Base-by-base conservation (phyloP, 306 rosid species). In the Corylus americana region DNA sequence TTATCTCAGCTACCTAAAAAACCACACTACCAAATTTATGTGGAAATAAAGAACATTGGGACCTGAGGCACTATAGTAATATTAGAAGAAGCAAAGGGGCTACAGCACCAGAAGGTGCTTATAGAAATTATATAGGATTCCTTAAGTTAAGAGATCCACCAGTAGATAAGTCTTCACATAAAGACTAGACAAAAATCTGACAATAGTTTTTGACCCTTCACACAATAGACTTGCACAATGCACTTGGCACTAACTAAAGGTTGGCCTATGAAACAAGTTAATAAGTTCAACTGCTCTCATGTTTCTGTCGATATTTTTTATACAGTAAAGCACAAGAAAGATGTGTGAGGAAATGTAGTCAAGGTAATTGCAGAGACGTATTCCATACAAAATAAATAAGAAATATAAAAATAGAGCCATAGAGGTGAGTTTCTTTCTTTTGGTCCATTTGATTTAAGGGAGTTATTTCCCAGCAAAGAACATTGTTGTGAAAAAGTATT, bases 1-100 rank as follows among this genome's bases (percentile, higher is more conserved):
- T 91, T 83, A 92, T 91, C 82, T 92, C 98, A 70, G 97, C 95
- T 50, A 94, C 95, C 97, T 94, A 84, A 77, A 85, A 86, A 61
- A 79, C 49, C 66, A 68, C 47, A 64, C 17, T 61, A 5, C 55
- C 37, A 51, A 83, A 81, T 67, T 59, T 73, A 79, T 37, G 29
- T 57, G 74, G 22, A 51, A 37, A 20, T 18, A 42, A 39, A 10
- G 2, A 39, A n/a, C 35, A 39, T 2, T 13, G 70, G 48, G 25
- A 35, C 16, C 22, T 16, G 42, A 64, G 25, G 22, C 20, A 37
- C 35, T 35, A 16, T 6, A 35, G 70, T 64, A 64, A 17, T 35
- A 16, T 8, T 1, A 17, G 70, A 64, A 11, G 47, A 35, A 31
- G 70, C 4, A 0, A 0, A 7, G 45, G 48, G 10, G 14, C 44